Evolutionary conservation across 2,329 filamentous ascomycete genomes (phyloP).

Genomic region (Gyromitra esculenta): DNA sequence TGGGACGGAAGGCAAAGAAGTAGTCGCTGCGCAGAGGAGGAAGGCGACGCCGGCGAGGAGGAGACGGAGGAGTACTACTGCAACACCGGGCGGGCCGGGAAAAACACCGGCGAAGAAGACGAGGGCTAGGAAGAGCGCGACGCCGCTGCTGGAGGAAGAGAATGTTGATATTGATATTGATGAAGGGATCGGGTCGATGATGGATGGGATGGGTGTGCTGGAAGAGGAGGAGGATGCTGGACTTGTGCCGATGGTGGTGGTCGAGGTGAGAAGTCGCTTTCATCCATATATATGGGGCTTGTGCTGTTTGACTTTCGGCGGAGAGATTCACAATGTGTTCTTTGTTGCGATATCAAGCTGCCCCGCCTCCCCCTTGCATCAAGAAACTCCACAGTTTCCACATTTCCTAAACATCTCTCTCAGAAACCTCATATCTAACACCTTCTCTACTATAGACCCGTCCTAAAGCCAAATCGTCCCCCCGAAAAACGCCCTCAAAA

Average conservation of each 20-base stretch:
- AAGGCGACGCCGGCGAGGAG: constrained; percentile 30
- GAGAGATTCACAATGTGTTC: neutral
- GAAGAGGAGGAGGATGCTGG: constrained; percentile 15
- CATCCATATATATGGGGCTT: neutral
- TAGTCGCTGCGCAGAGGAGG: neutral
- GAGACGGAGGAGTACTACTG: constrained; percentile 23
- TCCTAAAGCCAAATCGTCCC: constrained; percentile 7
- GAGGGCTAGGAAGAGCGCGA: constrained; percentile 3
- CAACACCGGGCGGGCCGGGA: constrained; percentile 28
- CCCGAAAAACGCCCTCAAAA: constrained; percentile 16
- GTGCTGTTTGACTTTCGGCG: neutral
- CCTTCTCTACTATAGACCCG: neutral
- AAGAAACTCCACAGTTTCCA: neutral
- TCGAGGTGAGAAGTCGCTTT: constrained; percentile 11
- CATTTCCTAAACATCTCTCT: neutral
- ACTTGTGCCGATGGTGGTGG: neutral
- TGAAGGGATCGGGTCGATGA: constrained; percentile 40
- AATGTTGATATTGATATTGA: constrained; percentile 9
- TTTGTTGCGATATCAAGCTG: constrained; percentile 2
- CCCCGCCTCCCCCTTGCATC: neutral
- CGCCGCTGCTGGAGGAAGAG: constrained; percentile 7
- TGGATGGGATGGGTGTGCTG: constrained; percentile 12
- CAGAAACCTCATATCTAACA: neutral
- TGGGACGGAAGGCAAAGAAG: neutral
- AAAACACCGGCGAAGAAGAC: constrained; percentile 22